Conservation (phyloP, 768 basidiomycete genomes). For the Termitomyces sp. region DNA sequence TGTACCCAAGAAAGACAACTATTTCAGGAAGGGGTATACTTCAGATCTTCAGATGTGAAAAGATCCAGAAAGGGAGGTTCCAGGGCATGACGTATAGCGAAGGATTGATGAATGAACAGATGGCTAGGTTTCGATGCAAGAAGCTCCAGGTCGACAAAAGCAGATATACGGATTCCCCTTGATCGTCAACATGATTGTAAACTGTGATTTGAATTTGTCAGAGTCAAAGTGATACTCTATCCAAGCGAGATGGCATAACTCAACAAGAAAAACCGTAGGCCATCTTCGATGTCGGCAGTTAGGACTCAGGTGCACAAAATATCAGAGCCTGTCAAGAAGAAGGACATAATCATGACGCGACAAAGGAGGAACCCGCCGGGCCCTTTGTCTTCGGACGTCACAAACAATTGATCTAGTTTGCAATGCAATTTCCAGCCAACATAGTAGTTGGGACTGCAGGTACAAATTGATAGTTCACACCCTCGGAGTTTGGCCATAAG, state of each 20-base stretch:
- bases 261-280: not conserved
- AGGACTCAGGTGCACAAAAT: not conserved
- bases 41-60: not conserved
- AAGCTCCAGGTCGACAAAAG: not conserved
- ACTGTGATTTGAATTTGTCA: too few relatives aligned
- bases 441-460: too few relatives aligned
- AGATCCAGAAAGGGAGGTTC: not conserved
- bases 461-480: too few relatives aligned
- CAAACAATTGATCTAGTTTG: too few relatives aligned
- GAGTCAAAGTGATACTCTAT: not conserved
- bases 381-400: too few relatives aligned
- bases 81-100: not conserved
- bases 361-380: too few relatives aligned
- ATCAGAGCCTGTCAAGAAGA: too few relatives aligned
- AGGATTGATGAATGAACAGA: not conserved
- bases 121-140: not conserved
- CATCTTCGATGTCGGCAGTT: not conserved
- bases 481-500: too few relatives aligned
- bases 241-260: not conserved
- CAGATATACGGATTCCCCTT: not conserved
- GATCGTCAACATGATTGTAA: too few relatives aligned
- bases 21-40: not conserved
- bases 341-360: not conserved
- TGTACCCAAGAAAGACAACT: not conserved
- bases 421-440: too few relatives aligned